Conservation (phyloP, 1,284 basidiomycete genomes). For the Ceratobasidium sp. region DNA sequence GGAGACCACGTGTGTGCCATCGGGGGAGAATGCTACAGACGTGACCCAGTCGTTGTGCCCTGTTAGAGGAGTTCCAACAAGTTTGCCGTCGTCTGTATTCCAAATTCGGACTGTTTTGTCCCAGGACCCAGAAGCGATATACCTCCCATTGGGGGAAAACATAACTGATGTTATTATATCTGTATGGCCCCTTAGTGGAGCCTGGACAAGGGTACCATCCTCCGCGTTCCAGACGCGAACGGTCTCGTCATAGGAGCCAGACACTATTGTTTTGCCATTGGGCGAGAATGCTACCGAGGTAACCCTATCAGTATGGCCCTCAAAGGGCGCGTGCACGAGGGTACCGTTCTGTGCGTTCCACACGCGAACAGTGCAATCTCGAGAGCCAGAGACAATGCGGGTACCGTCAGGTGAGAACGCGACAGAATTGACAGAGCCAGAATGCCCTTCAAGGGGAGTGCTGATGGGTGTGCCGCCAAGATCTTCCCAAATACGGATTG, state of each 20-base stretch:
- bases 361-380: slow-evolving; percentile 11
- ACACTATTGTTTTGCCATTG: slow-evolving; percentile 32
- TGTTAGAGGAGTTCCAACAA: too few species aligned
- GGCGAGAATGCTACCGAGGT: slow-evolving; percentile 27
- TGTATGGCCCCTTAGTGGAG: slow-evolving; percentile 2
- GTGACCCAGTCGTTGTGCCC: background rate
- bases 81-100: too few species aligned
- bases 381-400: slow-evolving; percentile 6
- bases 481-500: background rate
- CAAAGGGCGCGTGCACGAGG: background rate
- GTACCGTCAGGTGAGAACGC: slow-evolving; percentile 35
- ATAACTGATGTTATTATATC: background rate
- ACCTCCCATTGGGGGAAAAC: slow-evolving; percentile 1
- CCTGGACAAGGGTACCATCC: background rate
- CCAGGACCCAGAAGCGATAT: background rate
- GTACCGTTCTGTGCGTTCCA: slow-evolving; percentile 12
- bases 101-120: too few species aligned
- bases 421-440: slow-evolving; percentile 2
- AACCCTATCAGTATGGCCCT: slow-evolving; percentile 32
- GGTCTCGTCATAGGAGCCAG: slow-evolving; percentile 33
- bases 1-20: too few species aligned
- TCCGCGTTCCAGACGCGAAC: slow-evolving; percentile 36
- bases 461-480: background rate
- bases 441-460: background rate
- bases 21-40: too few species aligned